Base-by-base conservation (phyloP, 1,139 yeast species). In the Blastobotrys buckinghamii region DNA sequence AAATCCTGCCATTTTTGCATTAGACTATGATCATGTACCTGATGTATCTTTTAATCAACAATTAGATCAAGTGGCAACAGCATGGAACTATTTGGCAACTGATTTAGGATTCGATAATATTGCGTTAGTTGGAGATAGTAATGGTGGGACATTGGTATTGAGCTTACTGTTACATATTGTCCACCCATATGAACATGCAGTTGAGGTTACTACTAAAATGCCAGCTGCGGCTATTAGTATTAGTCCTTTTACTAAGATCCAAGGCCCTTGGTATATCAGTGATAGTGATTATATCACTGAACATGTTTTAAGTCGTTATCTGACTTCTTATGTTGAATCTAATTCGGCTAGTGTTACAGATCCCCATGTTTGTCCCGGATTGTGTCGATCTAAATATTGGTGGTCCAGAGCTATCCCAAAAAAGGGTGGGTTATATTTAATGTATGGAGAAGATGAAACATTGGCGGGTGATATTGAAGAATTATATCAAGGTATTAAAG, bases 331-430 rank as follows among this genome's bases (percentile, higher is more conserved):
- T 30, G 39, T 48, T 9, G 54, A 39, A n/a, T 38, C 36, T 38
- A 29, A 17, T 32, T 8, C 22, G 16, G 45, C 45, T 13, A 32
- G 24, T 15, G 30, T 44, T 26, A 51, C 58, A 12, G 64, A 65
- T 37, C 59, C 59, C n/a, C 58, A 66, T 39, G 62, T 64, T 35
- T 66, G 63, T 43, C 76, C 77, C 0, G 69, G 69, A 1, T 49
- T 58, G 16, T 66, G 74, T 50, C 56, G 59, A 27, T 67, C 68
- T 30, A 42, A 52, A 8, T 62, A 62, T 6, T 60, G 69, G 58
- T 74, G 78, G 78, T 51, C 60, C n/a, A 55, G 57, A 6, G 70
- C 75, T 5, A 59, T 71, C 32, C 78, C 78, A 0, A 53, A 54
- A 13, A 53, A 55, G 6, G 60, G 61, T 12, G 59, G 59, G 10